Evolutionary conservation across 164 flowering plant genomes (phyloP).

Genomic region (Magnolia officinalis): DNA sequence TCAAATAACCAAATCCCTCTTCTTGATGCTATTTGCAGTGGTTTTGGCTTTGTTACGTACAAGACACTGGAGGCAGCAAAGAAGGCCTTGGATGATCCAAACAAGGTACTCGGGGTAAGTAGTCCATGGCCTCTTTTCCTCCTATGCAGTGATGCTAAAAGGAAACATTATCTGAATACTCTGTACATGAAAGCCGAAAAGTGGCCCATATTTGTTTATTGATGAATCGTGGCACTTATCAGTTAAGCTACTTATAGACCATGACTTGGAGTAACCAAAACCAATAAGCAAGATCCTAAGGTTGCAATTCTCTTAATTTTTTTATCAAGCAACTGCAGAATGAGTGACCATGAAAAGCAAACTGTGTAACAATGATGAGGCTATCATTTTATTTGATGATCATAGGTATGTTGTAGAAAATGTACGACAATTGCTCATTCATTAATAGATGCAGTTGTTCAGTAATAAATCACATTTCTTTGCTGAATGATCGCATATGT

Average conservation of each 20-base stretch:
- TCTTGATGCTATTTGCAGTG: conserved; percentile 30
- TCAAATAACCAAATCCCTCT: not conserved
- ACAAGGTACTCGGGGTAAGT: conserved; percentile 60
- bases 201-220: not conserved
- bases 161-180: not conserved
- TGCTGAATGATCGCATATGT: too few relatives aligned
- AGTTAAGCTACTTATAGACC: not conserved
- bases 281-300: not conserved
- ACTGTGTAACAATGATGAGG: not conserved
- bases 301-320: not conserved
- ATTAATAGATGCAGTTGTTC: too few relatives aligned
- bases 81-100: conserved; percentile 69
- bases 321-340: too few relatives aligned
- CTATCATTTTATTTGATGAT: not conserved
- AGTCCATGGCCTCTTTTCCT: not conserved
- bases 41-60: conserved; percentile 74
- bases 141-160: not conserved
- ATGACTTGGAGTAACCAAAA: not conserved
- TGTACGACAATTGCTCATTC: not conserved
- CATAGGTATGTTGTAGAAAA: not conserved
- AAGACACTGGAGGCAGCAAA: conserved; percentile 61
- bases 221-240: too few relatives aligned
- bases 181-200: not conserved
- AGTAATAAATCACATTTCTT: too few relatives aligned
- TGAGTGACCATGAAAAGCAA: too few relatives aligned